phyloP scores from a whole-genome alignment of 2,329 filamentous ascomycete genomes.

The Penicillium freii region DNA sequence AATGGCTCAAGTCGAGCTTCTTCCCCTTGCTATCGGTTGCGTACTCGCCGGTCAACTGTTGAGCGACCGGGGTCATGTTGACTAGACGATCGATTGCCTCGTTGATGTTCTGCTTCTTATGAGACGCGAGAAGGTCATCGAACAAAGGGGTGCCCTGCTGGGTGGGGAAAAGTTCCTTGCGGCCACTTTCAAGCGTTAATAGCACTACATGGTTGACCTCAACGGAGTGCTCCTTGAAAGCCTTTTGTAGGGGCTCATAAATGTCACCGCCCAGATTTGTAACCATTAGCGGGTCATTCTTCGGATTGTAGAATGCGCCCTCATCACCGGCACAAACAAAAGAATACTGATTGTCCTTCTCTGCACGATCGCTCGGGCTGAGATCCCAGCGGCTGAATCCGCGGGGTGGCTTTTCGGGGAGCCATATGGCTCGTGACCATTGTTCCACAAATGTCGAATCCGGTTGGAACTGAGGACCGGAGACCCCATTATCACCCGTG shows the following conservation, averaged over 20 bases:
- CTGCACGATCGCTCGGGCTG: slow-evolving; percentile 14
- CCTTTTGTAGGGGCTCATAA: slow-evolving; percentile 30
- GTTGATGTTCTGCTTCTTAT: slow-evolving; percentile 21
- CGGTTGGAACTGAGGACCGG: slow-evolving; percentile 11
- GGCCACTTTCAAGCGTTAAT: slow-evolving; percentile 41
- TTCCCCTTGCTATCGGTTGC: slow-evolving; percentile 32
- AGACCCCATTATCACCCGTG: not conserved
- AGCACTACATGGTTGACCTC: slow-evolving; percentile 41
- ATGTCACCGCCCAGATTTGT: slow-evolving; percentile 37
- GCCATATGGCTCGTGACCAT: slow-evolving; percentile 32
- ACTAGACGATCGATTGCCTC: slow-evolving; percentile 30
- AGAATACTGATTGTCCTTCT: slow-evolving; percentile 18
- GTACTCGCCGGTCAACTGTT: slow-evolving; percentile 39
- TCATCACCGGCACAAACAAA: slow-evolving; percentile 16
- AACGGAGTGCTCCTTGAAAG: slow-evolving; percentile 31
- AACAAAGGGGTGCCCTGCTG: slow-evolving; percentile 37
- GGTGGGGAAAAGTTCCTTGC: slow-evolving; percentile 44
- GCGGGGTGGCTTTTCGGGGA: slow-evolving; percentile 27
- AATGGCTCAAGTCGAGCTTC: slow-evolving; percentile 19
- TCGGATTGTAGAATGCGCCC: slow-evolving; percentile 33
- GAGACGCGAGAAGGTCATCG: slow-evolving; percentile 33
- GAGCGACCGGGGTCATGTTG: slow-evolving; percentile 31
- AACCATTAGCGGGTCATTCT: slow-evolving; percentile 38
- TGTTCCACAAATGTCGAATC: slow-evolving; percentile 11
- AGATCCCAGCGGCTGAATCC: slow-evolving; percentile 36